These are phyloP conservation scores for Elongisporangium prolatum DNA, from an alignment of 352 stramenopile species.

Conservation along the genomic window DNA sequence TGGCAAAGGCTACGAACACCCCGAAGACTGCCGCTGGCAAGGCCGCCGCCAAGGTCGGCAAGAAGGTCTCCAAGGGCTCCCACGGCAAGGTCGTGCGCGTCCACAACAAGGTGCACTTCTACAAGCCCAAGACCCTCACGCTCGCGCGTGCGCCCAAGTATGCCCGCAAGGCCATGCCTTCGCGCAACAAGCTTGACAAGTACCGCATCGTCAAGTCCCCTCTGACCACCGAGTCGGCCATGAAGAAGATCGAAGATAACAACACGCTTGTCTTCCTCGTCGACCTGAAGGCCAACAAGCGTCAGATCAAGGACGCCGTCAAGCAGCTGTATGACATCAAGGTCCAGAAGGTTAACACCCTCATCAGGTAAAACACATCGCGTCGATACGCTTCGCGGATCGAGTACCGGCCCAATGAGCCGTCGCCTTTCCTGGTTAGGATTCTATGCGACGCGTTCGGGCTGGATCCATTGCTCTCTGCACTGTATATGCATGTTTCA, in stretches of 20 bases:
- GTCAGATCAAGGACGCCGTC: constrained; percentile 99
- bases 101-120: constrained; percentile 99
- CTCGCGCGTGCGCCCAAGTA: constrained; percentile 96
- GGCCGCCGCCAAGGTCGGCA: constrained; percentile 91
- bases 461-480: background rate
- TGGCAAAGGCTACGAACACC: constrained; percentile 60
- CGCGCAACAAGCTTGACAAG: constrained; percentile 97
- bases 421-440: constrained; percentile 42
- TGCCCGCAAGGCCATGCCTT: constrained; percentile 89
- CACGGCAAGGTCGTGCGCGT: constrained; percentile 98
- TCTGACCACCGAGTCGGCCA: constrained; percentile 99
- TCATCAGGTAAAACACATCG: constrained; percentile 95
- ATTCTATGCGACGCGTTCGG: constrained; percentile 14
- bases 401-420: constrained; percentile 7
- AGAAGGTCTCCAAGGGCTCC: constrained; percentile 95
- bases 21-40: constrained; percentile 84
- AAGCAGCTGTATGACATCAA: constrained; percentile 99
- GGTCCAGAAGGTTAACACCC: constrained; percentile 99
- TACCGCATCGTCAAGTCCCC: constrained; percentile 99
- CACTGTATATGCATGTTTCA: constrained; percentile 6
- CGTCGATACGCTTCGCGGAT: constrained; percentile 57
- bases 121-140: constrained; percentile 98
- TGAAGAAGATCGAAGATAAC: constrained; percentile 99
- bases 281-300: constrained; percentile 99
- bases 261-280: constrained; percentile 99